A percentile compares a stretch with the other conserved stretches of the same genome.
Conservation (phyloP, 805 yeast species). For the Ogataea ganodermae region DNA sequence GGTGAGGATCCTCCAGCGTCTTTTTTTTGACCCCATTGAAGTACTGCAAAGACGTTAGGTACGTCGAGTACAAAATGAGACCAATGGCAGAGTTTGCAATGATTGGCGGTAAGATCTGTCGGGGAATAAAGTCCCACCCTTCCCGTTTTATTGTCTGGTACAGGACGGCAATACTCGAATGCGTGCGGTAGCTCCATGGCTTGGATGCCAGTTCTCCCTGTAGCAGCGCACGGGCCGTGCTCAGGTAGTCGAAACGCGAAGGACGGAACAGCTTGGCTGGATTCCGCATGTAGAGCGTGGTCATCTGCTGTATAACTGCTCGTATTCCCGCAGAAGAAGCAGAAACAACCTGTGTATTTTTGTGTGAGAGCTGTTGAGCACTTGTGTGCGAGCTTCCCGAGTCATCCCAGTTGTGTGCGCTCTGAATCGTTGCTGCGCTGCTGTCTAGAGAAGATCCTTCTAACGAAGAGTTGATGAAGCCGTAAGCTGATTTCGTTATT, state of each 20-base stretch:
- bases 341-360: slow-evolving; percentile 60
- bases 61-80: slow-evolving; percentile 78
- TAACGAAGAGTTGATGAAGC: slow-evolving; percentile 9
- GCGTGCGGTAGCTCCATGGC: slow-evolving; percentile 62
- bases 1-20: slow-evolving; percentile 32
- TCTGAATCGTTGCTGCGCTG: not conserved
- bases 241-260: slow-evolving; percentile 83
- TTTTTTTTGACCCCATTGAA: slow-evolving; percentile 30
- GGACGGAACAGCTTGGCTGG: slow-evolving; percentile 88
- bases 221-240: slow-evolving; percentile 56
- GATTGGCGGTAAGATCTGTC: slow-evolving; percentile 83
- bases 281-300: slow-evolving; percentile 76
- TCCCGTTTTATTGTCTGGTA: slow-evolving; percentile 68
- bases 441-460: not conserved
- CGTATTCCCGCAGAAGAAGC: slow-evolving; percentile 84
- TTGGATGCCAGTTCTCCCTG: slow-evolving; percentile 47
- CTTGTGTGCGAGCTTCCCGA: slow-evolving; percentile 5
- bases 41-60: slow-evolving; percentile 55
- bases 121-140: slow-evolving; percentile 88
- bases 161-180: slow-evolving; percentile 77
- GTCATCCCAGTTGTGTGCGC: not conserved
- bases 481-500: not conserved
- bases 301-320: slow-evolving; percentile 76
- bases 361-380: slow-evolving; percentile 37
- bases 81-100: slow-evolving; percentile 91